A percentile compares a stretch with the other conserved stretches of the same genome.
Evolutionary conservation across 352 stramenopile genomes (phyloP).

Genomic region (Plasmopara halstedii): DNA sequence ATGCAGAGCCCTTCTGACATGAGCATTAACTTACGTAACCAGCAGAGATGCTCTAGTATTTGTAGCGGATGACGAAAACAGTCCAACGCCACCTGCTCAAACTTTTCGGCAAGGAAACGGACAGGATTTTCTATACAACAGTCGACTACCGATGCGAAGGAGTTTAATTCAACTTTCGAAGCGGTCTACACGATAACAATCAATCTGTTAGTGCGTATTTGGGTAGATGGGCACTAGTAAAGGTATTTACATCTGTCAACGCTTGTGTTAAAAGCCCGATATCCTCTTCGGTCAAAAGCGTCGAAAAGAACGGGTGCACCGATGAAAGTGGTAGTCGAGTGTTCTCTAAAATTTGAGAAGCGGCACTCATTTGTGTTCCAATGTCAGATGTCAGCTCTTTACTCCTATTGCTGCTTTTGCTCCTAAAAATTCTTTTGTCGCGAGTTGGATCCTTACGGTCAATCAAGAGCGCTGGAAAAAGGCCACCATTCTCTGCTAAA

Average conservation of each 20-base stretch:
- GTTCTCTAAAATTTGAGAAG: background rate
- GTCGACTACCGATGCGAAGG: conserved; percentile 38
- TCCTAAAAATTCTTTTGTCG: conserved; percentile 1
- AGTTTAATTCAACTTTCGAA: conserved; percentile 15
- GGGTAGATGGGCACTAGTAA: too few species aligned
- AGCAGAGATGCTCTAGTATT: conserved; percentile 42
- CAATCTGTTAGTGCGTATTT: background rate
- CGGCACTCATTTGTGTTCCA: background rate
- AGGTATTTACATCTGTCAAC: conserved; percentile 20
- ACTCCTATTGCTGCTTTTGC: background rate
- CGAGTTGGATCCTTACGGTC: conserved; percentile 2
- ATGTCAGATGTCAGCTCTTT: background rate
- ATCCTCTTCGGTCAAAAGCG: conserved; percentile 10
- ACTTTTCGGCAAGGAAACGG: conserved; percentile 22
- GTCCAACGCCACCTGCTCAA: conserved; percentile 40
- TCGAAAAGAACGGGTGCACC: conserved; percentile 27
- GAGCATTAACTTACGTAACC: conserved; percentile 57
- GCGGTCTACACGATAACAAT: conserved; percentile 8
- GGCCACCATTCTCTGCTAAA: background rate
- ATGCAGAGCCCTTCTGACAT: conserved; percentile 72
- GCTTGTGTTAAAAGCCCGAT: conserved; percentile 11
- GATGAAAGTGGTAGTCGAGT: conserved; percentile 17
- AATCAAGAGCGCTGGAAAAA: background rate
- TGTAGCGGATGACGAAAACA: conserved; percentile 36
- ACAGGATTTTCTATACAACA: conserved; percentile 37